Evolutionary conservation across 495 filamentous ascomycete species (phyloP), one percentile per base, ranked within the genome.

Genomic region (Hypoxylon rickii): DNA sequence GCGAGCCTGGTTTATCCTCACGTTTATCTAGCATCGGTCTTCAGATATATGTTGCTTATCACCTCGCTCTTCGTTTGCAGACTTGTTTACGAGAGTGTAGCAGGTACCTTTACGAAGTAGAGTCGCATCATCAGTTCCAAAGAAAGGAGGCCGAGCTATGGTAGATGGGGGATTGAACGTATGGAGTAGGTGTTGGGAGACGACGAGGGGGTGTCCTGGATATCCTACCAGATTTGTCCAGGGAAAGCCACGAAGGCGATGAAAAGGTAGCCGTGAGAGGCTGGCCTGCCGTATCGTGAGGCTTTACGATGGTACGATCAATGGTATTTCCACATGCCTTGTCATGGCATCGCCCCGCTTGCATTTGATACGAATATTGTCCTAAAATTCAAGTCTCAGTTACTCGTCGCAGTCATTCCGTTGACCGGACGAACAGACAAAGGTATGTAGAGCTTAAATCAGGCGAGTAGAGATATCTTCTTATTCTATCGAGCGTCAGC

Each of bases 341-440:
- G n/a, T 41, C 32, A 31, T 19, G 38, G 41, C 51, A 55, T 55
- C 55, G 58, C 45, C 18, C 51, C 26, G 58, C 40, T 31, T 61
- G 32, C 32, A 46, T 49, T 50, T 46, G 41, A 50, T 41, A 46
- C 47, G 45, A 51, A 48, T 47, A n/a, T 43, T 31, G 18, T n/a
- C n/a, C n/a, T n/a, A n/a, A n/a, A n/a, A n/a, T n/a, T n/a, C n/a
- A n/a, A n/a, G n/a, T n/a, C n/a, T n/a, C n/a, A n/a, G n/a, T n/a
- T n/a, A n/a, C n/a, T n/a, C n/a, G n/a, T n/a, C n/a, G n/a, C n/a
- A n/a, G n/a, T n/a, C n/a, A n/a, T n/a, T n/a, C n/a, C n/a, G n/a
- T n/a, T n/a, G n/a, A n/a, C n/a, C n/a, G n/a, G n/a, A n/a, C n/a
- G n/a, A n/a, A 44, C 22, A 37, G 20, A 41, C 29, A 22, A 42